These are phyloP conservation scores for Beauveria caledonica DNA, from an alignment of 2,329 filamentous ascomycete species.

Conservation along the genomic window DNA sequence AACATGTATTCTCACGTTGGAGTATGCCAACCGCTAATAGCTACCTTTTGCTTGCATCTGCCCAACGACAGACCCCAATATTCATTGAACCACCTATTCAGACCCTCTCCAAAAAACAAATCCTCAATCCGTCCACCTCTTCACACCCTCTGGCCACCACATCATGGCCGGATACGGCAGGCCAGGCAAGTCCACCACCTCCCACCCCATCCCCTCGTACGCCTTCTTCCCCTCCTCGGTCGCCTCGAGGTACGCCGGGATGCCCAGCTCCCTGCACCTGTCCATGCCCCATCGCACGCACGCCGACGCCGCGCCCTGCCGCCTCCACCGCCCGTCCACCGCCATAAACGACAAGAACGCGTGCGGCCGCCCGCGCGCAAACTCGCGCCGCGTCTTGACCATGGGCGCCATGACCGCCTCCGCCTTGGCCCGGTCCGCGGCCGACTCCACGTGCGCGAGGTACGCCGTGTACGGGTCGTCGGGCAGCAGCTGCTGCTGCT, in stretches of 20 bases:
- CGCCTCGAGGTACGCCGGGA: slow-evolving; percentile 10
- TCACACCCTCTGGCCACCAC: slow-evolving; percentile 11
- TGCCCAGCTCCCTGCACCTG: slow-evolving; percentile 1
- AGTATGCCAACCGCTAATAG: too few relatives aligned
- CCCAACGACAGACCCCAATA: not conserved
- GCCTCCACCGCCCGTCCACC: slow-evolving; percentile 3
- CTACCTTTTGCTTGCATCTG: too few relatives aligned
- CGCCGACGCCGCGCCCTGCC: slow-evolving; percentile 6
- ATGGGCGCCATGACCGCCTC: not conserved
- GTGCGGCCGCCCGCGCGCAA: not conserved
- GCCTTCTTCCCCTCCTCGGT: slow-evolving; percentile 2
- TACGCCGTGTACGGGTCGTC: slow-evolving; percentile 3
- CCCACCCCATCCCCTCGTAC: slow-evolving; percentile 8
- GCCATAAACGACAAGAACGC: slow-evolving; percentile 4
- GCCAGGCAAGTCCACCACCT: not conserved
- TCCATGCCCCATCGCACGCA: slow-evolving; percentile 11
- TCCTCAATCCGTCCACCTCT: not conserved
- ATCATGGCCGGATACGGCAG: slow-evolving; percentile 4
- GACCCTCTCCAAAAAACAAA: not conserved
- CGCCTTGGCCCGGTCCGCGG: not conserved
- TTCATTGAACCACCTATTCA: not conserved
- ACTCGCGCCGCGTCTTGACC: not conserved
- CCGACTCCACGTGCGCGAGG: slow-evolving; percentile 1
- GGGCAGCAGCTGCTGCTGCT: too few relatives aligned
- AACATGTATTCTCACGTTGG: too few relatives aligned